phyloP scores from a whole-genome alignment of 768 basidiomycete species.

The Chalciporus piperatus region DNA sequence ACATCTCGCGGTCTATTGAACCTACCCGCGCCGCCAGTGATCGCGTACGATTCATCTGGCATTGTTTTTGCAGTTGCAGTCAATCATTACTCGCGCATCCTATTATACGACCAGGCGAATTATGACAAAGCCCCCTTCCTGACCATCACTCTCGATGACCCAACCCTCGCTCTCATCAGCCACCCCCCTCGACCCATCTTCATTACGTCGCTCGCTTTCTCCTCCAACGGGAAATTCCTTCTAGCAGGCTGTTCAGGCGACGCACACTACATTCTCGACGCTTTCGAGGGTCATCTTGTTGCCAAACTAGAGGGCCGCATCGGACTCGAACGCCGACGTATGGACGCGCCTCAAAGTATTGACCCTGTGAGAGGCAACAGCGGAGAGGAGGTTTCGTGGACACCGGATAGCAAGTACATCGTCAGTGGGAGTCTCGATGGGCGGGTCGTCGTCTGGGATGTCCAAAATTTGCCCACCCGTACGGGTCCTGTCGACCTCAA shows the following conservation, averaged over 20 bases:
- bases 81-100: constrained; percentile 77
- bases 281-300: constrained; percentile 80
- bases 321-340: constrained; percentile 72
- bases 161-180: constrained; percentile 66
- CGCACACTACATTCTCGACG: constrained; percentile 91
- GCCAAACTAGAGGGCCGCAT: constrained; percentile 83
- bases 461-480: constrained; percentile 56
- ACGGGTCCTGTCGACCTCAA: constrained; percentile 55
- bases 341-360: constrained; percentile 50
- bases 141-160: constrained; percentile 79
- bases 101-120: constrained; percentile 82
- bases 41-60: constrained; percentile 82
- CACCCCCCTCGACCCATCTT: constrained; percentile 86
- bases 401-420: constrained; percentile 89
- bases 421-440: constrained; percentile 86
- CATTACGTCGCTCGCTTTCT: constrained; percentile 91
- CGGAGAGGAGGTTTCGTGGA: constrained; percentile 94
- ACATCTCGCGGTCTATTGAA: constrained; percentile 76
- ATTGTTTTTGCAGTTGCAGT: constrained; percentile 85
- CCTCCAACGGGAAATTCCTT: constrained; percentile 84
- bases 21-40: constrained; percentile 69
- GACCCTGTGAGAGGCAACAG: constrained; percentile 76
- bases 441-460: constrained; percentile 84
- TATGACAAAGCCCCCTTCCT: constrained; percentile 93
- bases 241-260: constrained; percentile 91